Percentiles rank a stretch among this genome's conserved stretches.
phyloP scores from a whole-genome alignment of 2,329 filamentous ascomycete species.

The Allantophomopsis cytisporea region DNA sequence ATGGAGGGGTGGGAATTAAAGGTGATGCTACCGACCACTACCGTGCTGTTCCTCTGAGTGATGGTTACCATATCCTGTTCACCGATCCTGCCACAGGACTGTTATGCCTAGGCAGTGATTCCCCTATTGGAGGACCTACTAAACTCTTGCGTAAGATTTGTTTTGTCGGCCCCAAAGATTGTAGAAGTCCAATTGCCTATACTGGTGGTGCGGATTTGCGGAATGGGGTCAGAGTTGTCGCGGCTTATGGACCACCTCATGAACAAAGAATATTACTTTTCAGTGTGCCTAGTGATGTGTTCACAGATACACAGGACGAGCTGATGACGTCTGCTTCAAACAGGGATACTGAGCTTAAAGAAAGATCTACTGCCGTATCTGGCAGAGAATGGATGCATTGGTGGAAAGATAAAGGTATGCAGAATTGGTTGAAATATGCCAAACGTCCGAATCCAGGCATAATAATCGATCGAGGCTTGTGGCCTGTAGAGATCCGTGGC shows the following conservation, averaged over 20 bases:
- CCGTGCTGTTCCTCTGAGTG: conserved; percentile 48
- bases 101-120: conserved; percentile 48
- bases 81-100: conserved; percentile 41
- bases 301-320: conserved; percentile 21
- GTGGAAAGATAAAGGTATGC: conserved; percentile 22
- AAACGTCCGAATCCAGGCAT: conserved; percentile 3
- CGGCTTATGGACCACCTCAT: conserved; percentile 30
- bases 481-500: conserved; percentile 35
- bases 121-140: conserved; percentile 36
- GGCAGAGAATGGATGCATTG: conserved; percentile 20
- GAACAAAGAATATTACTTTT: conserved; percentile 40
- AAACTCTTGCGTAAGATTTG: conserved; percentile 45
- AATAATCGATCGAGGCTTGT: conserved; percentile 12
- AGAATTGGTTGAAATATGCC: conserved; percentile 19
- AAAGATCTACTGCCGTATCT: neutral
- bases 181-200: conserved; percentile 34
- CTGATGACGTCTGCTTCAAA: neutral
- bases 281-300: conserved; percentile 43
- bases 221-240: conserved; percentile 44
- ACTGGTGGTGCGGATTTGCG: conserved; percentile 38
- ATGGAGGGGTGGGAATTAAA: conserved; percentile 4
- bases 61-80: conserved; percentile 51
- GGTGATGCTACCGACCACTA: conserved; percentile 37
- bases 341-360: neutral
- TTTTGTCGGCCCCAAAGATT: conserved; percentile 23